phyloP scores from a whole-genome alignment of 2,329 filamentous ascomycete species.

The Penicillium sp. region DNA sequence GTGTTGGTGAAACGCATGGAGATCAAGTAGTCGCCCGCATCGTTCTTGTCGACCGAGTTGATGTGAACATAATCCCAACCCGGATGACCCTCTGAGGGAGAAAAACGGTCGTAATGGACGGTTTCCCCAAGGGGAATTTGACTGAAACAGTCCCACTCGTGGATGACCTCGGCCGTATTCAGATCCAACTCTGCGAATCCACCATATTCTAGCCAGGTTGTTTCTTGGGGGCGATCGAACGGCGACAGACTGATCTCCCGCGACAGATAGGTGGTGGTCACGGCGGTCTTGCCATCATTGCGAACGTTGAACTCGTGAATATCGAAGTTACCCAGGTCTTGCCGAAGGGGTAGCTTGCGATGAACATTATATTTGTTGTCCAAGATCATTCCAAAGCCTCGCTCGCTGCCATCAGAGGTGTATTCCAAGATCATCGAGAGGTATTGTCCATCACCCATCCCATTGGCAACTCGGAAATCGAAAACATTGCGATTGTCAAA shows the following conservation, averaged over 20 bases:
- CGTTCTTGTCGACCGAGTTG: constrained; percentile 38
- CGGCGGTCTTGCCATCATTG: constrained; percentile 28
- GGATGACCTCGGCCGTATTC: constrained; percentile 26
- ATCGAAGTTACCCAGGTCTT: constrained; percentile 27
- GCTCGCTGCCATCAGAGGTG: constrained; percentile 31
- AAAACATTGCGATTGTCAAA: constrained; percentile 45
- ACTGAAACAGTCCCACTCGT: constrained; percentile 32
- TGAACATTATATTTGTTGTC: constrained; percentile 43
- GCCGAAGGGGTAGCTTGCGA: constrained; percentile 32
- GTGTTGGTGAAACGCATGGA: constrained; percentile 37
- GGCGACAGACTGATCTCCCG: constrained; percentile 22
- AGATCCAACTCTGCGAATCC: constrained; percentile 35
- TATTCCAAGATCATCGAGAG: constrained; percentile 41
- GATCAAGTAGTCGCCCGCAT: constrained; percentile 35
- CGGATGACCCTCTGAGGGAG: constrained; percentile 12
- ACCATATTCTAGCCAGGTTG: constrained; percentile 26
- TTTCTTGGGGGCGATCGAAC: constrained; percentile 21
- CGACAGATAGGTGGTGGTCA: constrained; percentile 22
- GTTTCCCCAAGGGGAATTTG: constrained; percentile 25
- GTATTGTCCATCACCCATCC: constrained; percentile 41
- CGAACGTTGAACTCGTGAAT: constrained; percentile 39
- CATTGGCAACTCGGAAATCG: constrained; percentile 41
- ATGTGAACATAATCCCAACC: constrained; percentile 37
- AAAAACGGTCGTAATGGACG: constrained; percentile 14
- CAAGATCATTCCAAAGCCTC: constrained; percentile 45